Evolutionary conservation across 352 stramenopile genomes (phyloP), one percentile per base, ranked within the genome.

Genomic region (Thalassiosira hispida): DNA sequence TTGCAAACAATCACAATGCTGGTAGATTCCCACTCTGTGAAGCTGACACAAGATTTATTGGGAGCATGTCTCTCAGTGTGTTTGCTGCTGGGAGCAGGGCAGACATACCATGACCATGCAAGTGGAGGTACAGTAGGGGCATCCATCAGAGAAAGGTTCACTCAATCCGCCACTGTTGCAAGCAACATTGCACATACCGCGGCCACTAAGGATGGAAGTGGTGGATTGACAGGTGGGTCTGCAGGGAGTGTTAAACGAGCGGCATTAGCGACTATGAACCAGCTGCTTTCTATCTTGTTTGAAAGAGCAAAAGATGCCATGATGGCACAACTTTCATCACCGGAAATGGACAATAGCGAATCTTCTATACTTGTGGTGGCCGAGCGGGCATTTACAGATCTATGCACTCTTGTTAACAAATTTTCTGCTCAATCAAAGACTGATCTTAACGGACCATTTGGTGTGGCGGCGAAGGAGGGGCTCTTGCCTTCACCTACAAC

Each of bases 1-100:
- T 67, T 91, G 29, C 84, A 92, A 75, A 93, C 85, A 12, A 81
- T 92, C 31, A 86, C 89, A 11, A 91, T 92, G 63, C 73, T 92
- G 49, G 83, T 87, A 16, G 89, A 88, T 57, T 93, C 86, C 20
- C 75, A 73, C 47, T 85, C 77, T 29, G 73, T 88, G 42, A 70
- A 85, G 47, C 66, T 93, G 31, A 82, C 79, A 2, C 69, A 91
- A 23, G 88, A 93, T 40, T 79, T 90, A 2, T 64, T 92, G 47
- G 70, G 73, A 46, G 20, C 49, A 49, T 83, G 73, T 61, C 49
- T 89, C 46, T 69, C 44, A 25, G 73, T 69, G 11, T 86, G 78
- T 66, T 69, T 89, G 29, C 11, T 89, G 7, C 61, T 88, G 14
- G 74, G 77, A 33, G 77, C 68, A 42, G 74, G 70, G 23, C 49